Conservation (phyloP, 1,139 yeast genomes). For the Candida dubliniensis region DNA sequence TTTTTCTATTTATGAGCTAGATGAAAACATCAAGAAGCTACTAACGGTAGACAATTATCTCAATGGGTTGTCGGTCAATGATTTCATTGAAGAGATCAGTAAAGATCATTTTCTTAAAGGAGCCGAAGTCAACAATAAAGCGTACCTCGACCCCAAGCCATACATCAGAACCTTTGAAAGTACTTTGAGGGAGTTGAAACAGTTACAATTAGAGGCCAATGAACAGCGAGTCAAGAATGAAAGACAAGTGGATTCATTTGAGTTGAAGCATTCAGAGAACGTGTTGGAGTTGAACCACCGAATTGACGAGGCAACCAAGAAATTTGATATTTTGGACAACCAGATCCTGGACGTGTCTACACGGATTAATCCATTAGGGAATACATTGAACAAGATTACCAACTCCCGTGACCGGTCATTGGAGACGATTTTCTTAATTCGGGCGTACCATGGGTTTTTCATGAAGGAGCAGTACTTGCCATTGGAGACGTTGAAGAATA, state of each 20-base stretch:
- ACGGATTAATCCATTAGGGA: conserved; percentile 74
- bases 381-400: conserved; percentile 70
- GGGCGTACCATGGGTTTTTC: conserved; percentile 76
- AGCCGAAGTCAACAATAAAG: conserved; percentile 54
- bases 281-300: conserved; percentile 57
- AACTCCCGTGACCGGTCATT: conserved; percentile 72
- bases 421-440: conserved; percentile 71
- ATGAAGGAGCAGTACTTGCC: conserved; percentile 64
- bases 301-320: conserved; percentile 41
- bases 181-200: conserved; percentile 69
- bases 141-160: conserved; percentile 85
- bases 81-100: conserved; percentile 80
- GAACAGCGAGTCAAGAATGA: conserved; percentile 50
- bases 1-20: conserved; percentile 56
- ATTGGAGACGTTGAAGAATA: conserved; percentile 49
- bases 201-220: conserved; percentile 55
- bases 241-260: conserved; percentile 59
- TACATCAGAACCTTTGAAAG: conserved; percentile 92
- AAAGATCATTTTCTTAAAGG: conserved; percentile 62
- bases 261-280: conserved; percentile 65
- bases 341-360: conserved; percentile 60
- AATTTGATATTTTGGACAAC: conserved; percentile 59
- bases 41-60: conserved; percentile 73
- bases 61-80: conserved; percentile 68
- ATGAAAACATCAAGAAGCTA: conserved; percentile 67